Evolutionary conservation across 2,329 filamentous ascomycete species (phyloP).

Genomic region (Trichoderma afroharzianum): DNA sequence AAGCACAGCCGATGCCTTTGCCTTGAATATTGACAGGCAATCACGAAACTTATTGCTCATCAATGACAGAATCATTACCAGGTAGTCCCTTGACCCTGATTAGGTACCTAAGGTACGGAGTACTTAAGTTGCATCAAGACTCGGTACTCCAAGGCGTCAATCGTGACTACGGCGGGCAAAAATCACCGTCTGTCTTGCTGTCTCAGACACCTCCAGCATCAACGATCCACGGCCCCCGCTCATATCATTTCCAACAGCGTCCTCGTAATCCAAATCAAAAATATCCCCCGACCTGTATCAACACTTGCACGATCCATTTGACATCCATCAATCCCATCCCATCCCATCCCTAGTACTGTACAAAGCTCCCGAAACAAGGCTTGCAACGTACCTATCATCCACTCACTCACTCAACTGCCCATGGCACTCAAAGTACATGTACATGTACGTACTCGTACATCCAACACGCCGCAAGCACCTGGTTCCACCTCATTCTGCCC

Average conservation of each 20-base stretch:
- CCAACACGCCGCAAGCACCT: neutral
- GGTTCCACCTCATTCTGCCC: neutral
- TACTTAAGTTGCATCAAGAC: neutral
- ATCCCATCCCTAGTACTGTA: too few relatives aligned
- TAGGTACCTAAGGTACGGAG: neutral
- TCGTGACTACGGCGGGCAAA: neutral
- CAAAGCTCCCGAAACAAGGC: neutral
- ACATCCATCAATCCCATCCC: neutral
- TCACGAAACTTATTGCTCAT: neutral
- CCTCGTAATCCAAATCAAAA: neutral
- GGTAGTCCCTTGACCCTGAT: neutral
- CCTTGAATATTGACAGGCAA: neutral
- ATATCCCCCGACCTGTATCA: neutral
- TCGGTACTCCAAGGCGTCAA: neutral
- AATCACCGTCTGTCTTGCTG: too few relatives aligned
- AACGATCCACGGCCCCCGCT: neutral
- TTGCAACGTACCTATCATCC: neutral
- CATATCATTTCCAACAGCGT: too few relatives aligned
- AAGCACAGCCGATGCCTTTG: neutral
- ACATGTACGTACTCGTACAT: neutral
- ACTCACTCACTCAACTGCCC: neutral
- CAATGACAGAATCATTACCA: too few relatives aligned
- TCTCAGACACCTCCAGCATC: neutral
- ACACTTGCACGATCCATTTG: neutral
- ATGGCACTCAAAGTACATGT: neutral